Evolutionary conservation across 331 rosid species (phyloP), one percentile per base, ranked within the genome.

Genomic region (Quercus lobata): DNA sequence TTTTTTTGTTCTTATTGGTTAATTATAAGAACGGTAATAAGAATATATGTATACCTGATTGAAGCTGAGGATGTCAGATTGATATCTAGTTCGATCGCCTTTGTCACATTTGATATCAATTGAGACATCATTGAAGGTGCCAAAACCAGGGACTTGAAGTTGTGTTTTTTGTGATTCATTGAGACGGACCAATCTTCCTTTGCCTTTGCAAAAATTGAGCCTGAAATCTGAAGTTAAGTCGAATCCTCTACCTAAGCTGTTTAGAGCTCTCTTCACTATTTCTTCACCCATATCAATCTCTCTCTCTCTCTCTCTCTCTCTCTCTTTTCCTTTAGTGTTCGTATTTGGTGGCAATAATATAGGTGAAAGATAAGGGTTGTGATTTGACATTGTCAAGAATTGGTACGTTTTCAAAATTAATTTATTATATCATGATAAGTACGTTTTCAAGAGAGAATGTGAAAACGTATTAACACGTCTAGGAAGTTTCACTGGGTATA

Each of bases 191-290:
- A 96, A 77, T 37, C 94, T 85, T 3, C 79, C 79, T 68, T 84
- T 34, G 25, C 97, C 97, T 88, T 93, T 93, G 87, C 96, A 93
- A 81, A 86, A 96, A 12, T 90, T 76, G 34, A 93, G 97, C 37
- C 86, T 81, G 89, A 93, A 96, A 90, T 96, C 99, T 15, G 96
- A 90, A n/a, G 98, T 86, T 6, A 96, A 66, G 41, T 96, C 99
- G 74, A 96, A 93, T 7, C 99, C 99, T 88, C 82, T 93, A 19
- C 99, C 99, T 17, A 96, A 83, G 84, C 97, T 84, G 44, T 71
- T 79, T 1, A 93, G 25, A 75, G 94, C 94, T 57, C 9, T 84
- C 71, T 88, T 82, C 21, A 86, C 89, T 69, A 91, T 85, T 70
- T 19, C 77, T 75, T 84, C 83, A 0, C 62, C 27, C 53, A 34